These are phyloP conservation scores for Glycine tomentella DNA, from an alignment of 306 rosid genomes.

Conservation along the genomic window DNA sequence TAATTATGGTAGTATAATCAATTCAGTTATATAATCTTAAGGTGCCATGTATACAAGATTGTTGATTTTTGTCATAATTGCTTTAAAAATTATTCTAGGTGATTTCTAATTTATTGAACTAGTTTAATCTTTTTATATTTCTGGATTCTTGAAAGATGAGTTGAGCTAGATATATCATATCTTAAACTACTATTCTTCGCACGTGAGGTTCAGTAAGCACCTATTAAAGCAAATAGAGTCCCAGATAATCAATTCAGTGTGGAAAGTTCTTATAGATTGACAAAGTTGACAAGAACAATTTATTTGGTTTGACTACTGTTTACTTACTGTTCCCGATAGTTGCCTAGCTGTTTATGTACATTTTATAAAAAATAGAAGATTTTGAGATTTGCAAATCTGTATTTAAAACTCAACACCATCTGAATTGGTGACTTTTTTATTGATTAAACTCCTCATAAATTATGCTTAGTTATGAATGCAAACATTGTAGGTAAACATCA, in stretches of 20 bases:
- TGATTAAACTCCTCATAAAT: conserved; percentile 3
- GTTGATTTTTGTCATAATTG: background rate
- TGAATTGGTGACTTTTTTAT: background rate
- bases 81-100: background rate
- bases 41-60: background rate
- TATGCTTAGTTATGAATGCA: background rate
- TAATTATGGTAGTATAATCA: background rate
- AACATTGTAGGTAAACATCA: background rate
- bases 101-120: background rate
- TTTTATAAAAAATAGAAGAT: background rate
- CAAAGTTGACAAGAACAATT: conserved; percentile 9
- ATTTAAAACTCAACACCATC: conserved; percentile 19
- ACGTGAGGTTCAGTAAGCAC: conserved; percentile 3
- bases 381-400: conserved; percentile 38
- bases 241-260: background rate
- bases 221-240: background rate
- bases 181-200: background rate
- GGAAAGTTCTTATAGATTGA: conserved; percentile 18
- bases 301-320: conserved; percentile 15
- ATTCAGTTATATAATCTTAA: too few relatives aligned
- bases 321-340: conserved; percentile 26
- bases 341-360: background rate
- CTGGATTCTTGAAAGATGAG: conserved; percentile 10
- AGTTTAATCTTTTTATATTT: background rate
- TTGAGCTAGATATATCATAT: background rate